Percentiles rank a stretch among this genome's conserved stretches.
These are phyloP conservation scores for Tetragonia tetragonoides DNA, from an alignment of 148 eudicot species.

Conservation along the genomic window DNA sequence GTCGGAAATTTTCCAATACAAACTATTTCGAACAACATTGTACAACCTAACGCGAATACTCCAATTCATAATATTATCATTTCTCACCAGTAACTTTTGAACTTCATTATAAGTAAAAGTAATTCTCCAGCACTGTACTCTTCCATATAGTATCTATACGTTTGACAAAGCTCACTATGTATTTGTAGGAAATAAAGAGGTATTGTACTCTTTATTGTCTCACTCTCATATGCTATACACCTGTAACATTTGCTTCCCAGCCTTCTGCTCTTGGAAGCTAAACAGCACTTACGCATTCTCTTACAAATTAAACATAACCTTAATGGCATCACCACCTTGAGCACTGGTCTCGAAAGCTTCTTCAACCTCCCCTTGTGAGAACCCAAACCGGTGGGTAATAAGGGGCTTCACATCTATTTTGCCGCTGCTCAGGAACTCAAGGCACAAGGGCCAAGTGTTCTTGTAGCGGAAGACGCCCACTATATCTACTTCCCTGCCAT, in stretches of 20 bases:
- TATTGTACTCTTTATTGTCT: neutral
- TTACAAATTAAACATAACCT: slow-evolving; percentile 84
- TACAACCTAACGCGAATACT: no score
- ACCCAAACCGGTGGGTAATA: slow-evolving; percentile 81
- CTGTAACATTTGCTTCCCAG: neutral
- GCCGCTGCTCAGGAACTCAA: slow-evolving; percentile 73
- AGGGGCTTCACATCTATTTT: slow-evolving; percentile 88
- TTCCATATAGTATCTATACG: neutral
- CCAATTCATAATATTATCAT: no score
- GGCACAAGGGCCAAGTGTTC: slow-evolving; percentile 89
- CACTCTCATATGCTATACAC: neutral
- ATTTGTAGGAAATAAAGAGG: no score
- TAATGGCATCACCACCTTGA: slow-evolving; percentile 75
- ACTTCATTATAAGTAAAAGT: neutral
- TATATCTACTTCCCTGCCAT: slow-evolving; percentile 75
- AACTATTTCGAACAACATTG: no score
- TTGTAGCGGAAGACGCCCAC: slow-evolving; percentile 84
- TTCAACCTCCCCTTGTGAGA: slow-evolving; percentile 80
- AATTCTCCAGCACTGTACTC: neutral
- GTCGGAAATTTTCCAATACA: no score
- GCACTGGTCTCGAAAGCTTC: slow-evolving; percentile 88
- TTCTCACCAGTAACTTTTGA: no score
- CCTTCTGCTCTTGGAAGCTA: neutral
- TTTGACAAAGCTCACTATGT: neutral
- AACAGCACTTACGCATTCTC: neutral